phyloP scores from a whole-genome alignment of 768 basidiomycete species.

The Amanita phalloides region DNA sequence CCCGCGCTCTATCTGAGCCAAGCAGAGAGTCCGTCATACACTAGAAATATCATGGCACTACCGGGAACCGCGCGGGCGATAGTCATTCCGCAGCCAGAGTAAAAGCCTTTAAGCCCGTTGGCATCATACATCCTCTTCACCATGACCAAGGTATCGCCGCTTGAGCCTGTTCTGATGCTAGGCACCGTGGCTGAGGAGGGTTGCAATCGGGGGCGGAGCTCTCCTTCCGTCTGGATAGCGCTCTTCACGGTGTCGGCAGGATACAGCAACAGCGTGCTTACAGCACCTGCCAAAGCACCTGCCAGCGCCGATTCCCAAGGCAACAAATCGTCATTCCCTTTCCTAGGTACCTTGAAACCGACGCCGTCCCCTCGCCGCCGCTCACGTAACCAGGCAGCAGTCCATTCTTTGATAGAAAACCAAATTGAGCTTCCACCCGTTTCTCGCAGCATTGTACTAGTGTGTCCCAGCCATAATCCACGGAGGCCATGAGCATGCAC shows the following conservation, averaged over 20 bases:
- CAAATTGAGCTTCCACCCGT: constrained; percentile 86
- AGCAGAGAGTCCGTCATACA: constrained; percentile 69
- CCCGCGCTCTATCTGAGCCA: constrained; percentile 23
- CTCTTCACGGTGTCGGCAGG: constrained; percentile 95
- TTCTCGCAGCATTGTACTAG: constrained; percentile 87
- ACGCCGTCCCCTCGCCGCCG: constrained; percentile 24
- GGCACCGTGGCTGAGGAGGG: constrained; percentile 6
- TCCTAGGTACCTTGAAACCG: constrained; percentile 16
- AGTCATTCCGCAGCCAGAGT: constrained; percentile 91
- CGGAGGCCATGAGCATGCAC: constrained; percentile 59
- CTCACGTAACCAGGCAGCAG: constrained; percentile 48
- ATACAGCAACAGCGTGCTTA: constrained; percentile 84
- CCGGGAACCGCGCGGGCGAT: constrained; percentile 78
- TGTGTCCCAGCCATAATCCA: constrained; percentile 96
- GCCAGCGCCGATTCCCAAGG: constrained; percentile 79
- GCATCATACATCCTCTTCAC: constrained; percentile 60
- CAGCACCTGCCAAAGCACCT: constrained; percentile 79
- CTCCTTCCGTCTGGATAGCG: constrained; percentile 89
- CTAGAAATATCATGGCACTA: constrained; percentile 86
- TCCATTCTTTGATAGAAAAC: constrained; percentile 83
- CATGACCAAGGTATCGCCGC: constrained; percentile 33
- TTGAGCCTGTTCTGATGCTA: not conserved
- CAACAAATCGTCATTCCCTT: constrained; percentile 26
- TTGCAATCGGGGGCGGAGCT: constrained; percentile 48
- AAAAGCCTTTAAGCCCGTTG: constrained; percentile 75